These are phyloP conservation scores for Colletotrichum plurivorum DNA, from an alignment of 2,329 filamentous ascomycete species.

Conservation along the genomic window DNA sequence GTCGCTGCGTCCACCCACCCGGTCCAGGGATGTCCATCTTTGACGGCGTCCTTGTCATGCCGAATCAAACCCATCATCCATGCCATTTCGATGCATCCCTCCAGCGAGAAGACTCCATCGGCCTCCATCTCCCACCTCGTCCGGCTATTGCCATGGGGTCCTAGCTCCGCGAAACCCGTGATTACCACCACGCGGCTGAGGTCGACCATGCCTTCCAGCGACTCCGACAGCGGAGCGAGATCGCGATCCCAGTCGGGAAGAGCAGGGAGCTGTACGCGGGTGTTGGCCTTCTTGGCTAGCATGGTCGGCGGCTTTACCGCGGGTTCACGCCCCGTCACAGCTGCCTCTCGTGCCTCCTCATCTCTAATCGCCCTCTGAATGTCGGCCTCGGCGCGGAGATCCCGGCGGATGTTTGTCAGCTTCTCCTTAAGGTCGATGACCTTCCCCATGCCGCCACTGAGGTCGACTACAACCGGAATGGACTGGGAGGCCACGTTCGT, in stretches of 20 bases:
- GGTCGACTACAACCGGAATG: slow-evolving; percentile 94
- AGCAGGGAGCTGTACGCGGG: slow-evolving; percentile 95
- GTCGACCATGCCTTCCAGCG: slow-evolving; percentile 97
- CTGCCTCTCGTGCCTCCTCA: slow-evolving; percentile 96
- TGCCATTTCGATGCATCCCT: slow-evolving; percentile 98
- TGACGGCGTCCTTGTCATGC: slow-evolving; percentile 95
- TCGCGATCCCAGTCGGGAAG: slow-evolving; percentile 93
- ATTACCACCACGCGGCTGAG: slow-evolving; percentile 98
- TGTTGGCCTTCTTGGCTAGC: slow-evolving; percentile 92
- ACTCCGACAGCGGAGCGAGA: slow-evolving; percentile 85
- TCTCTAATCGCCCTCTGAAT: slow-evolving; percentile 93
- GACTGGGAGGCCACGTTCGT: slow-evolving; percentile 95
- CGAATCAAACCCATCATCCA: slow-evolving; percentile 99
- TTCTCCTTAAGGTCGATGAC: slow-evolving; percentile 93
- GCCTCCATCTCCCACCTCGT: slow-evolving; percentile 99
- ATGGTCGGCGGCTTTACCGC: slow-evolving; percentile 93
- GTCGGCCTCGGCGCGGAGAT: slow-evolving; percentile 94
- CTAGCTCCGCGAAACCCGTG: slow-evolving; percentile 94
- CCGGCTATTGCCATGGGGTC: slow-evolving; percentile 97
- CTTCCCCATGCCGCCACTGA: slow-evolving; percentile 98
- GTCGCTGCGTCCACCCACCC: slow-evolving; percentile 97
- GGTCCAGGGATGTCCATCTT: slow-evolving; percentile 89
- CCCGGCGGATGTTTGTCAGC: slow-evolving; percentile 92
- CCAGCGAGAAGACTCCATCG: slow-evolving; percentile 93
- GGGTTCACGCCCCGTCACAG: slow-evolving; percentile 93